Percentiles rank a stretch among this genome's conserved stretches.
Conservation (phyloP, 2,329 filamentous ascomycete species). For the Thermoascus crustaceus region DNA sequence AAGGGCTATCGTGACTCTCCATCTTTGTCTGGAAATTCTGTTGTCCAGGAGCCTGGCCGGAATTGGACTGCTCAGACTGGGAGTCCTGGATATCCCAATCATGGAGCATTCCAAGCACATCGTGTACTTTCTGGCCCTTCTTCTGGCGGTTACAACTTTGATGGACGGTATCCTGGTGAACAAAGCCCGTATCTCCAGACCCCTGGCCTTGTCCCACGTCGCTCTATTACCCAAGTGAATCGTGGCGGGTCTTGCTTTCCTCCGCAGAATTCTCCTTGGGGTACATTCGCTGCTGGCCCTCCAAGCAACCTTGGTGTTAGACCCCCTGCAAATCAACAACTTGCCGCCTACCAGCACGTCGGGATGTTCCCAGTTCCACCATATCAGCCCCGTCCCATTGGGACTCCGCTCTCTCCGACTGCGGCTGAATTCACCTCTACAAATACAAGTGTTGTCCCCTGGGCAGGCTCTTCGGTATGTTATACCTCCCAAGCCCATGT, state of each 20-base stretch:
- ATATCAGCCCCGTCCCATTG: conserved; percentile 51
- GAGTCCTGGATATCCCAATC: conserved; percentile 14
- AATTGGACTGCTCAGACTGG: conserved; percentile 22
- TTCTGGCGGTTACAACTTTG: conserved; percentile 17
- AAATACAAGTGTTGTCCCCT: conserved; percentile 16
- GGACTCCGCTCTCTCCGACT: conserved; percentile 62
- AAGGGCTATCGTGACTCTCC: conserved; percentile 20
- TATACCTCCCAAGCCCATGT: conserved; percentile 15
- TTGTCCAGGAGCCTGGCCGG: conserved; percentile 21
- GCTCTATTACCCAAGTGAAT: conserved; percentile 23
- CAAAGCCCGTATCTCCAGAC: conserved; percentile 21
- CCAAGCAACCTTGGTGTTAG: conserved; percentile 18
- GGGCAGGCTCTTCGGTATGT: conserved; percentile 46
- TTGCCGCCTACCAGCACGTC: conserved; percentile 26
- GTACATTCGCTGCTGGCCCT: conserved; percentile 20
- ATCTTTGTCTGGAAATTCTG: conserved; percentile 12
- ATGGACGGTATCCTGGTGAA: conserved; percentile 23
- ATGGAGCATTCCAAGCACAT: conserved; percentile 20
- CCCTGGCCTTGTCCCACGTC: conserved; percentile 19
- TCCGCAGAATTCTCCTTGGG: conserved; percentile 26
- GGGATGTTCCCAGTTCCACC: conserved; percentile 26
- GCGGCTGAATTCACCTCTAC: conserved; percentile 63
- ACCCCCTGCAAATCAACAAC: conserved; percentile 21
- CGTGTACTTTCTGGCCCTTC: conserved; percentile 30
- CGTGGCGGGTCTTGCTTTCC: conserved; percentile 27